These are phyloP conservation scores for Leccinum subspadiceum DNA, from an alignment of 1,284 basidiomycete genomes.

Conservation along the genomic window DNA sequence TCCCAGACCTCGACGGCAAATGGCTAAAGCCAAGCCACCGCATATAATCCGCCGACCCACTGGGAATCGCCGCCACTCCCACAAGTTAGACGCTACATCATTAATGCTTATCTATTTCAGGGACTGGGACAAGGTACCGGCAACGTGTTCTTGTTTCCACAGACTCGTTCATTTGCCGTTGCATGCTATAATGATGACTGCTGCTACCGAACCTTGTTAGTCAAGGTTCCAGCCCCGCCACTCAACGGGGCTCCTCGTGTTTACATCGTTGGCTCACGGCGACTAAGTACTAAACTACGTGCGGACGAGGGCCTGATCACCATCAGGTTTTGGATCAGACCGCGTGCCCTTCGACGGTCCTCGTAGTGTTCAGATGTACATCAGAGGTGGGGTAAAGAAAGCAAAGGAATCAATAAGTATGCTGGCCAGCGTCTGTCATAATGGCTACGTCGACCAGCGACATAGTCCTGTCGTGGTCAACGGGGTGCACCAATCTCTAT, in stretches of 20 bases:
- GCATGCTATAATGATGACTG: conserved; percentile 13
- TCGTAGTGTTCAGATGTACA: conserved; percentile 12
- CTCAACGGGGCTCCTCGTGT: conserved; percentile 25
- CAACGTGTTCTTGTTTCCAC: conserved; percentile 21
- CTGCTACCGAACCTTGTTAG: conserved; percentile 22
- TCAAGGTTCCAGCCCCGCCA: conserved; percentile 27
- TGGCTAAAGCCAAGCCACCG: conserved; percentile 34
- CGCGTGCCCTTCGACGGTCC: conserved; percentile 6
- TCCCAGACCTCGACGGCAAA: conserved; percentile 42
- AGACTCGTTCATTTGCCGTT: conserved; percentile 13
- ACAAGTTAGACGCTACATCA: not conserved
- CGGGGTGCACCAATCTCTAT: not conserved
- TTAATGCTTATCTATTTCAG: conserved; percentile 8
- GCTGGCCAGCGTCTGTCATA: conserved; percentile 21
- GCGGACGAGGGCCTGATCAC: conserved; percentile 12
- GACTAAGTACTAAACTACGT: conserved; percentile 25
- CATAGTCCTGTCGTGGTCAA: conserved; percentile 7
- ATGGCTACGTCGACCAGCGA: conserved; percentile 27
- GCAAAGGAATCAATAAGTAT: conserved; percentile 24
- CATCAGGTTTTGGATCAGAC: conserved; percentile 15
- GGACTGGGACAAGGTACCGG: conserved; percentile 4
- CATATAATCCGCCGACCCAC: conserved; percentile 12
- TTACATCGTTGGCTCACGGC: conserved; percentile 28
- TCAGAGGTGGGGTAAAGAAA: conserved; percentile 3
- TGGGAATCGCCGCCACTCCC: not conserved